Evolutionary conservation across 345 rosid genomes (phyloP), one percentile per base, ranked within the genome.

Genomic region (Melaleuca quinquenervia): DNA sequence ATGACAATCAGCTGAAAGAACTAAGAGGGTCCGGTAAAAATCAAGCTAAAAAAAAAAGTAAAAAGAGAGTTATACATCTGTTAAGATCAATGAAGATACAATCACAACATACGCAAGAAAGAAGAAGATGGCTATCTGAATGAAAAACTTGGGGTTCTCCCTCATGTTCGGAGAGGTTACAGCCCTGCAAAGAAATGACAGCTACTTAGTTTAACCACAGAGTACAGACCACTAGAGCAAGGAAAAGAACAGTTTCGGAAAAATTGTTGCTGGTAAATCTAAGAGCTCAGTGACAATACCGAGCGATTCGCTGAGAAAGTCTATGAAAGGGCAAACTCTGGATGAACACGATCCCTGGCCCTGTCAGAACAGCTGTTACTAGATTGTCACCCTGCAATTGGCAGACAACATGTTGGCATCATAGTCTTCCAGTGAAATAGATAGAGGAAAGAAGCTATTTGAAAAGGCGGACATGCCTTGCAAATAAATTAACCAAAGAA

Each of bases 101-200:
- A 98, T 98, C 88, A 98, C 97, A 86, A 94, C 97, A 87, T 95
- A 98, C 3, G 98, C 99, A 85, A 98, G 93, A 85, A 96, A 96
- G 89, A 95, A 86, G 93, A 96, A 98, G 83, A 96, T 86, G 82
- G 96, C 99, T 87, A 96, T 93, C 88, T 98, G 99, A 85, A 95
- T 87, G 84, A 95, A 92, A 85, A 96, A 91, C 90, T 95, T 95
- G 49, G 99, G 99, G 89, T 96, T 98, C 90, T 96, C 99, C 89
- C 99, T 94, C 99, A 98, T 93, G 94, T 98, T 98, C 52, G 99
- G 99, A 27, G 99, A 96, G 51, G 99, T 93, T 84, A 98, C 99
- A 29, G 99, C 94, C 95, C 99, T 97, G 95, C 87, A 88, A 89
- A 86, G 45, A 86, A 86, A 76, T 84, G 44, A 87, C 36, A 84